These are phyloP conservation scores for Dendrostoma leiphaemia DNA, from an alignment of 2,329 filamentous ascomycete species.

Conservation along the genomic window DNA sequence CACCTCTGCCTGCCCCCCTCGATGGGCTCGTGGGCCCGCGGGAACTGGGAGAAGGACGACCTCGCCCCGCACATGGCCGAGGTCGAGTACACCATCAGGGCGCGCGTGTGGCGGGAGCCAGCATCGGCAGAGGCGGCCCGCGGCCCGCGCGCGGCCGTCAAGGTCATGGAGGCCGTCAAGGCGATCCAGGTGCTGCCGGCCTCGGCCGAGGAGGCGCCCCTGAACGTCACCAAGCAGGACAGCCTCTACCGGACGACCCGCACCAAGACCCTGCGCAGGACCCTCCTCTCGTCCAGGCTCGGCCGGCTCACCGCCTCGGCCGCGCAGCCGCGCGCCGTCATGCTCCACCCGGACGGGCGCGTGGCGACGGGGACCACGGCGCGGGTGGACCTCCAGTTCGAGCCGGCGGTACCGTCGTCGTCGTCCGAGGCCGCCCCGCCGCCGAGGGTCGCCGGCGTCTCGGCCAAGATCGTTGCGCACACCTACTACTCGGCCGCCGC, in stretches of 20 bases:
- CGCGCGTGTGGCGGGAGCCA: slow-evolving; percentile 37
- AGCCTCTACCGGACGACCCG: slow-evolving; percentile 48
- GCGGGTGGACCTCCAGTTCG: slow-evolving; percentile 46
- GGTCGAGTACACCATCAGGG: slow-evolving; percentile 52
- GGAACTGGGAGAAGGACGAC: slow-evolving; percentile 53
- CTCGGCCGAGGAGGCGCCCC: slow-evolving; percentile 47
- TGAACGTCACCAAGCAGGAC: slow-evolving; percentile 47
- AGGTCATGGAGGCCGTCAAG: slow-evolving; percentile 40
- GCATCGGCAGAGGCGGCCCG: slow-evolving; percentile 18
- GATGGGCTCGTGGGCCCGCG: slow-evolving; percentile 31
- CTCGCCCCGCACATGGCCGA: slow-evolving; percentile 53
- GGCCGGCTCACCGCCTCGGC: slow-evolving; percentile 47
- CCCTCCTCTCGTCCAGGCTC: slow-evolving; percentile 49
- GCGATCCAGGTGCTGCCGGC: slow-evolving; percentile 53
- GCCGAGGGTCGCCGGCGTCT: slow-evolving; percentile 47
- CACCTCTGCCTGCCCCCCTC: slow-evolving; percentile 54
- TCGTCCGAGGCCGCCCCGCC: slow-evolving; percentile 37
- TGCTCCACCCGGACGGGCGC: slow-evolving; percentile 49
- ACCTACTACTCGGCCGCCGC: slow-evolving; percentile 51
- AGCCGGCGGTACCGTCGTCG: too few species aligned
- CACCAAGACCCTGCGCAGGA: slow-evolving; percentile 52
- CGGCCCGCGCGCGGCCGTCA: slow-evolving; percentile 19
- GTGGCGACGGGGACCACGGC: slow-evolving; percentile 40
- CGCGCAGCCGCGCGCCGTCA: slow-evolving; percentile 45
- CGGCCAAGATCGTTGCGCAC: slow-evolving; percentile 49